phyloP scores from a whole-genome alignment of 2,329 filamentous ascomycete genomes.

The Aspergillus quadricinctus region DNA sequence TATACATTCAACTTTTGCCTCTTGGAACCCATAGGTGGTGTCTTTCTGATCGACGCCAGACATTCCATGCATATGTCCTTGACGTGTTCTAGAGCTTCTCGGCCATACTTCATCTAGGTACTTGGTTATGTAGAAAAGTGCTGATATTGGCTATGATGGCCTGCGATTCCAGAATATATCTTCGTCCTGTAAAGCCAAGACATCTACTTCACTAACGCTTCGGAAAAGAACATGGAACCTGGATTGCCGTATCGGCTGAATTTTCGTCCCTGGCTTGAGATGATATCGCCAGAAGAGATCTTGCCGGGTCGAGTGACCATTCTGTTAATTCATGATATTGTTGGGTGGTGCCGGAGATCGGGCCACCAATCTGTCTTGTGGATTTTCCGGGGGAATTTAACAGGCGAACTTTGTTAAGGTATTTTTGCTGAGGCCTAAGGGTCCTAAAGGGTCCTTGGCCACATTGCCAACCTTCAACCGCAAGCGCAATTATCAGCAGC shows the following conservation, averaged over 20 bases:
- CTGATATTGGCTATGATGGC: background rate
- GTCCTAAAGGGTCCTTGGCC: background rate
- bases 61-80: background rate
- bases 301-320: background rate
- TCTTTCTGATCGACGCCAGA: background rate
- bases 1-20: background rate
- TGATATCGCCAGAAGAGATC: background rate
- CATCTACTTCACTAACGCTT: background rate
- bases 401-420: background rate
- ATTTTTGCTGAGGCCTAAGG: background rate
- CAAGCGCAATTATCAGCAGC: background rate
- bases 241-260: background rate
- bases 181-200: background rate
- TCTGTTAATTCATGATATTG: background rate
- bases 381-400: background rate
- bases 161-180: background rate
- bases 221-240: background rate
- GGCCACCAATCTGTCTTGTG: background rate
- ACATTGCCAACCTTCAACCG: background rate
- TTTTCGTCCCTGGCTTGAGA: background rate
- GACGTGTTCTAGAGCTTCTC: background rate
- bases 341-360: background rate
- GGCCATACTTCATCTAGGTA: too few species aligned
- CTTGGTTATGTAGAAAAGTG: too few species aligned
- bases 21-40: background rate